A percentile compares a stretch with the other conserved stretches of the same genome.
Conservation (phyloP, 1,284 basidiomycete species). For the Leccinum solheimii region DNA sequence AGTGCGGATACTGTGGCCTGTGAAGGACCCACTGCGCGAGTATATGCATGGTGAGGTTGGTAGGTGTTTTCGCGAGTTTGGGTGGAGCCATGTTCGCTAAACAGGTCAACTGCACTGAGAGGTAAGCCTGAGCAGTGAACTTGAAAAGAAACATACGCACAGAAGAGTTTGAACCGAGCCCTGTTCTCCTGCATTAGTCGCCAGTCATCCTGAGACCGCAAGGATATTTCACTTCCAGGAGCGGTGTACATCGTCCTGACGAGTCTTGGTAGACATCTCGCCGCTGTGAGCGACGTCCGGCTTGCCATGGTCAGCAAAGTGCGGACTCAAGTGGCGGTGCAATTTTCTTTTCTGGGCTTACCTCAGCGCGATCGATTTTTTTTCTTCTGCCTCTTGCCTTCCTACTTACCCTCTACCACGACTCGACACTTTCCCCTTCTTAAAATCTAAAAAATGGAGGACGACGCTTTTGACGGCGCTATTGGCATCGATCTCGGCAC, state of each 20-base stretch:
- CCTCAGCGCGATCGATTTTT: slow-evolving; percentile 43
- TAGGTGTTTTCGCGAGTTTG: slow-evolving; percentile 71
- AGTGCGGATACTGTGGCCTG: slow-evolving; percentile 86
- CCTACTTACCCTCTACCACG: slow-evolving; percentile 30
- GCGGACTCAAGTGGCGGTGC: slow-evolving; percentile 49
- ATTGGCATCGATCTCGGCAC: slow-evolving; percentile 94
- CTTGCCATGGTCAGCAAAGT: slow-evolving; percentile 35
- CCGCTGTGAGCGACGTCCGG: slow-evolving; percentile 42
- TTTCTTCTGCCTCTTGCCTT: slow-evolving; percentile 1
- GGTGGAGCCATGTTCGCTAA: slow-evolving; percentile 76
- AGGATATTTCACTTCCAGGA: slow-evolving; percentile 33
- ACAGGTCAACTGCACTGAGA: slow-evolving; percentile 54
- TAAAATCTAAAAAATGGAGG: slow-evolving; percentile 77
- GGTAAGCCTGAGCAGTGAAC: slow-evolving; percentile 18
- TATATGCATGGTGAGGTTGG: slow-evolving; percentile 73
- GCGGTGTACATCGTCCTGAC: slow-evolving; percentile 35
- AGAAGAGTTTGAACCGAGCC: slow-evolving; percentile 53
- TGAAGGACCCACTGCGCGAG: slow-evolving; percentile 60
- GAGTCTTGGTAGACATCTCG: slow-evolving; percentile 28
- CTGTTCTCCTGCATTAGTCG: slow-evolving; percentile 58
- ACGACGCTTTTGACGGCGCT: slow-evolving; percentile 88
- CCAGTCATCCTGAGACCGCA: slow-evolving; percentile 64
- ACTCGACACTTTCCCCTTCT: slow-evolving; percentile 28
- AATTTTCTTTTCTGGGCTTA: slow-evolving; percentile 37
- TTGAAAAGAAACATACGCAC: slow-evolving; percentile 31